These are phyloP conservation scores for Debaryomyces castellii DNA, from an alignment of 805 yeast species.

Conservation along the genomic window DNA sequence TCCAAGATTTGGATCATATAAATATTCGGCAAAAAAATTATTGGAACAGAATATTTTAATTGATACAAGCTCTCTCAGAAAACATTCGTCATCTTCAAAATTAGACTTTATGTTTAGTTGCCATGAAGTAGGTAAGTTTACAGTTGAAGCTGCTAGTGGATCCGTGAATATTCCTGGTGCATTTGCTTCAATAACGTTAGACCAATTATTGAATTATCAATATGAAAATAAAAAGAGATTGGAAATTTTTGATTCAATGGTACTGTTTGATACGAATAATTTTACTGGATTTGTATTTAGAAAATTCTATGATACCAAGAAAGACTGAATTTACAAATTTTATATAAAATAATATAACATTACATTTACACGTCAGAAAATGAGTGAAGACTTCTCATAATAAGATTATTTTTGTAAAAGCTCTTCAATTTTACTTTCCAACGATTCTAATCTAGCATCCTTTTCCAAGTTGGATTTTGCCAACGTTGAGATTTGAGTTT, in stretches of 20 bases:
- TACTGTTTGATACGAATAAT: slow-evolving; percentile 64
- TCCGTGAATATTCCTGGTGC: slow-evolving; percentile 65
- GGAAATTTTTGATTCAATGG: slow-evolving; percentile 65
- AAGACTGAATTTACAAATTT: slow-evolving; percentile 14
- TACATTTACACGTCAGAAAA: no score
- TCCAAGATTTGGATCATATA: slow-evolving; percentile 75
- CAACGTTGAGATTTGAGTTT: slow-evolving; percentile 52
- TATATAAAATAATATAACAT: background rate
- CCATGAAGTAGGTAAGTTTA: slow-evolving; percentile 69
- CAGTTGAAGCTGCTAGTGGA: slow-evolving; percentile 73
- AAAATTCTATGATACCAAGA: slow-evolving; percentile 64
- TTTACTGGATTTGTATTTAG: slow-evolving; percentile 68
- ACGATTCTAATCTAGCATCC: slow-evolving; percentile 55
- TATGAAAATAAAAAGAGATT: slow-evolving; percentile 61
- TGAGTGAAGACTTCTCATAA: background rate
- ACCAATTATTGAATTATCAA: slow-evolving; percentile 70
- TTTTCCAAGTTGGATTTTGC: slow-evolving; percentile 58
- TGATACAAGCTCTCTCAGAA: slow-evolving; percentile 55
- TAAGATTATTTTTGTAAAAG: slow-evolving; percentile 1
- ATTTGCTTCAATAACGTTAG: slow-evolving; percentile 59
- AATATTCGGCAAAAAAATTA: slow-evolving; percentile 72
- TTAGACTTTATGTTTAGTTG: slow-evolving; percentile 75
- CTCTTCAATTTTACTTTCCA: slow-evolving; percentile 56
- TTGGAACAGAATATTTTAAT: slow-evolving; percentile 68
- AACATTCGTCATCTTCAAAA: slow-evolving; percentile 55